Evolutionary conservation across 169 alveolate species (phyloP).

Genomic region (Cryptosporidium felis): DNA sequence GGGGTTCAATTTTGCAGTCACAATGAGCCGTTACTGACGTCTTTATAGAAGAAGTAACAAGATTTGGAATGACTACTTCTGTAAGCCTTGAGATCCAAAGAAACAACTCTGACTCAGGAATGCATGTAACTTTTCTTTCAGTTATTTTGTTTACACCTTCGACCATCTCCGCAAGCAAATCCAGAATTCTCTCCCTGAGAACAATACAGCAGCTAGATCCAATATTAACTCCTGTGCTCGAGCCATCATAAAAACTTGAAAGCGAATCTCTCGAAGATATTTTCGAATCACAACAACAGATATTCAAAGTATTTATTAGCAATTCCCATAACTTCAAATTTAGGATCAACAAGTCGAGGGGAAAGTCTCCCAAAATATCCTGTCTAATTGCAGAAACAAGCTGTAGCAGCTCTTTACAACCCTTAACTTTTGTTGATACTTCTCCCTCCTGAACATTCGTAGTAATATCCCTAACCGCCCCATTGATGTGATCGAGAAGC

Average conservation of each 20-base stretch:
- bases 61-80: slow-evolving; percentile 1
- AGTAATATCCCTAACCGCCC: slow-evolving; percentile 15
- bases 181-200: slow-evolving; percentile 7
- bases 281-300: slow-evolving; percentile 19
- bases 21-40: slow-evolving; percentile 6
- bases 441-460: background rate
- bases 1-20: slow-evolving; percentile 36
- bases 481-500: slow-evolving; percentile 3
- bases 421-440: background rate
- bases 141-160: background rate
- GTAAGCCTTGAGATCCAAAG: background rate
- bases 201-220: slow-evolving; percentile 21
- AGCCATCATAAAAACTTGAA: background rate
- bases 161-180: slow-evolving; percentile 13
- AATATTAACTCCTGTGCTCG: background rate
- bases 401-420: slow-evolving; percentile 15
- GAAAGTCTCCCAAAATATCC: slow-evolving; percentile 47
- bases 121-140: background rate
- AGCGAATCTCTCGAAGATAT: background rate
- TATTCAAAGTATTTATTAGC: slow-evolving; percentile 11
- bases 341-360: background rate
- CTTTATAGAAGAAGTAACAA: slow-evolving; percentile 16
- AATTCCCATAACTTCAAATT: slow-evolving; percentile 35
- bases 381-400: slow-evolving; percentile 49
- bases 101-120: background rate